Base-by-base conservation (phyloP, 139 green algal genomes). In the Edaphochlamys debaryana region DNA sequence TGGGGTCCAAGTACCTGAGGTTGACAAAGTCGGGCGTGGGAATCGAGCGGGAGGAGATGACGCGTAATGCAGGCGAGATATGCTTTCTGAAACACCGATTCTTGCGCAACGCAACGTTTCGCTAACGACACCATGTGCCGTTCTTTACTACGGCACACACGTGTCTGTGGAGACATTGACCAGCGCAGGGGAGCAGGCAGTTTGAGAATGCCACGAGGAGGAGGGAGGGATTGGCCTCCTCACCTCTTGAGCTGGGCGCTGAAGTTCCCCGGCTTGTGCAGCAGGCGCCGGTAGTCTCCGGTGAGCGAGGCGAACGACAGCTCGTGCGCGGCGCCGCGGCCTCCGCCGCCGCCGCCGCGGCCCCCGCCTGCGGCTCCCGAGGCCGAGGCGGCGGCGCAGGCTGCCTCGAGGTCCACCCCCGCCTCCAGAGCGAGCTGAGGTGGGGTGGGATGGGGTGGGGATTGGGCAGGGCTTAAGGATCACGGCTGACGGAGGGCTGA, bases 241-340 rank as follows among this genome's bases (percentile, higher is more conserved):
- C 68, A 78, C 79, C 79, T 13, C 7, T 62, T 48, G 30, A 91
- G 79, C n/a, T 66, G 25, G 78, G 84, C 88, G 69, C 63, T 42
- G 58, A 96, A 75, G 67, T 87, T 85, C 2, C 29, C 0, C 0
- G 93, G 94, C 17, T 79, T 50, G 73, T 91, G 85, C 64, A 97
- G 40, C 70, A 97, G 70, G 40, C 79, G 87, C 40, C 95, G 90
- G 86, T 98, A 98, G 50, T 92, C 94, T 0, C 95, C 95, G 41
- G 82, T 79, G 50, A 96, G 80, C 22, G 22, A 50, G 11, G 67
- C 38, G 22, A 96, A 73, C 20, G 79, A 88, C 62, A 96, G 95
- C 30, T 93, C 90, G 45, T 48, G 68, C 38, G 54, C 75, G 40
- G 63, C 5, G 67, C 38, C 41, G 62, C 66, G 25, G 29, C 64